phyloP scores from a whole-genome alignment of 495 filamentous ascomycete genomes.

The Hypomontagnella monticulosa region DNA sequence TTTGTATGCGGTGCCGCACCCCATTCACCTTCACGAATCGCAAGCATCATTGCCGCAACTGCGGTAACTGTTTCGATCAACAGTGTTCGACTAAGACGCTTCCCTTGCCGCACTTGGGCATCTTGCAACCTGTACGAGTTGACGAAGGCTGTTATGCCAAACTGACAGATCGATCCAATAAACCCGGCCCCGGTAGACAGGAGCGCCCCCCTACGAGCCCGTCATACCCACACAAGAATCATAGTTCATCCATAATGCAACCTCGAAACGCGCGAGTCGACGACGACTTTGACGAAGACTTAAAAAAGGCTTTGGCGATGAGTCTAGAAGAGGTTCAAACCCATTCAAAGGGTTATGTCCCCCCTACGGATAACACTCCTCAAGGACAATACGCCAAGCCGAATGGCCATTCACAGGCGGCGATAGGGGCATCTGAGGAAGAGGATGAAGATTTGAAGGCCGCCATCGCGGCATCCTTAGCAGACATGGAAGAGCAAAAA shows the following conservation, averaged over 20 bases:
- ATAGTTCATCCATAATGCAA: constrained; percentile 72
- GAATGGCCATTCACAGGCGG: constrained; percentile 53
- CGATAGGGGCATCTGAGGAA: constrained; percentile 67
- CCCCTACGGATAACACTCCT: constrained; percentile 52
- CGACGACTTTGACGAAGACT: constrained; percentile 88
- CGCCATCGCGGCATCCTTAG: constrained; percentile 94
- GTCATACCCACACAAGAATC: constrained; percentile 51
- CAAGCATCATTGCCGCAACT: constrained; percentile 98
- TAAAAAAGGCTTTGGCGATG: constrained; percentile 93
- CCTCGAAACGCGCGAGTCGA: constrained; percentile 86
- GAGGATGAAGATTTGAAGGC: constrained; percentile 95
- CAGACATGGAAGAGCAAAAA: constrained; percentile 98
- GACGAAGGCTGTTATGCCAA: constrained; percentile 95
- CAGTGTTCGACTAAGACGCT: constrained; percentile 90
- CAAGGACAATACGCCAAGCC: constrained; percentile 42
- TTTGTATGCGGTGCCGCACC: constrained; percentile 97
- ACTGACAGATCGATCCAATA: constrained; percentile 77
- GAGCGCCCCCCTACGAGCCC: constrained; percentile 45
- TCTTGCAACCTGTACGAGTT: constrained; percentile 90
- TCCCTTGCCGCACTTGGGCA: constrained; percentile 91
- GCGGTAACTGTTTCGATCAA: constrained; percentile 94
- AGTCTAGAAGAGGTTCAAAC: constrained; percentile 91
- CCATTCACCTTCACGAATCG: constrained; percentile 96
- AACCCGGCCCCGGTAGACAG: constrained; percentile 43
- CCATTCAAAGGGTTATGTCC: constrained; percentile 57